These are phyloP conservation scores for maize (Zea mays) DNA, from an alignment of 176 grass and related monocot genomes.

Conservation along the genomic window DNA sequence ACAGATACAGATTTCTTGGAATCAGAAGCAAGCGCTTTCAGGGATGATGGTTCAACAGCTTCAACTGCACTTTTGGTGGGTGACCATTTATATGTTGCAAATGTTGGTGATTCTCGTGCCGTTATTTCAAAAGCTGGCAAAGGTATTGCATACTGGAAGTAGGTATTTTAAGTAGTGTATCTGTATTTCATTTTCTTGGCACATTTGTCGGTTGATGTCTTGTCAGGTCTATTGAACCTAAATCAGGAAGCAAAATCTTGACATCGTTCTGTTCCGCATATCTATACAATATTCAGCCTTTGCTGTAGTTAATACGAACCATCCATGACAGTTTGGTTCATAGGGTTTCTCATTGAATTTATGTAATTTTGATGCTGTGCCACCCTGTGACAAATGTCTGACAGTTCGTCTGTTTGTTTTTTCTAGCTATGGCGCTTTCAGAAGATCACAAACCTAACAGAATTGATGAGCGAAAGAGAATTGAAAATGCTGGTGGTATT, in stretches of 20 bases:
- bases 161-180: conserved; percentile 14
- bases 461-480: conserved; percentile 78
- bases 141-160: conserved; percentile 60
- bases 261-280: neutral
- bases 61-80: conserved; percentile 90
- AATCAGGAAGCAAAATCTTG: neutral
- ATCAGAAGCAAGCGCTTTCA: conserved; percentile 64
- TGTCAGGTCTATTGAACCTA: conserved; percentile 22
- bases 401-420: conserved; percentile 24
- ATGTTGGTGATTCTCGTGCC: conserved; percentile 91
- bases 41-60: conserved; percentile 94
- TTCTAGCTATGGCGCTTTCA: conserved; percentile 81
- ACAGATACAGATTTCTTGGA: conserved; percentile 87
- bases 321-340: neutral
- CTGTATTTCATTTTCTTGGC: neutral
- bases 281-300: conserved; percentile 15
- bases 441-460: conserved; percentile 96
- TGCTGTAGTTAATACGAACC: neutral
- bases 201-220: neutral
- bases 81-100: conserved; percentile 87
- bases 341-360: conserved; percentile 1
- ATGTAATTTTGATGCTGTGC: conserved; percentile 18
- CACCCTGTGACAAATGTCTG: neutral
- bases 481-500: conserved; percentile 88
- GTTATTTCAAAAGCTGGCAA: conserved; percentile 88